These are phyloP conservation scores for Polymyxa betae DNA, from an alignment of 208 protist genomes.

Conservation along the genomic window DNA sequence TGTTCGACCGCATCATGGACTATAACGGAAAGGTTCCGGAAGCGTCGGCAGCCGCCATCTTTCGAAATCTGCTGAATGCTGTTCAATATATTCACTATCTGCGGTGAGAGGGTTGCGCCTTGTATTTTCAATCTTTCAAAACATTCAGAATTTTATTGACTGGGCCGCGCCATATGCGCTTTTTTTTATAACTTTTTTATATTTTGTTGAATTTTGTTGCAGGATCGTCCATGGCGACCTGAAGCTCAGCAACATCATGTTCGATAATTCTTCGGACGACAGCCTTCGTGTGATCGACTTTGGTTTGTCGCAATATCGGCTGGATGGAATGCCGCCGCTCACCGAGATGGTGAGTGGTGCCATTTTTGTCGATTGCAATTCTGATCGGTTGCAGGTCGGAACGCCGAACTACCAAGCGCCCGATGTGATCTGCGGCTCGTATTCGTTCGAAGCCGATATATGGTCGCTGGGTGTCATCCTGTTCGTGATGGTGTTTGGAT, in stretches of 20 bases:
- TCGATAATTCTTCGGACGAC: background rate
- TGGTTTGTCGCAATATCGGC: background rate
- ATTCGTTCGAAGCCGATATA: constrained; percentile 12
- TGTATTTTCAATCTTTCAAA: background rate
- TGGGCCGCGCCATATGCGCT: no score
- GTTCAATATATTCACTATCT: background rate
- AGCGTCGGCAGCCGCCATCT: background rate
- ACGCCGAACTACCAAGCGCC: constrained; percentile 44
- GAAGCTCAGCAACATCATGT: constrained; percentile 53
- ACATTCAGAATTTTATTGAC: background rate
- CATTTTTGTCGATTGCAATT: no score
- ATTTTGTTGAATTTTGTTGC: background rate
- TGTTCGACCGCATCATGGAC: constrained; percentile 41
- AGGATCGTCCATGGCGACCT: constrained; percentile 44
- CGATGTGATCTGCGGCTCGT: background rate
- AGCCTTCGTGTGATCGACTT: constrained; percentile 38
- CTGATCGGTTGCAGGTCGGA: background rate
- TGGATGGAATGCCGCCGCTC: background rate
- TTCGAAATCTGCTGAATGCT: constrained; percentile 8
- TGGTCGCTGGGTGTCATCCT: constrained; percentile 40
- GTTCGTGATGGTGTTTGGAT: constrained; percentile 49
- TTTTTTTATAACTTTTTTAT: background rate
- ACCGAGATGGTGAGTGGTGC: background rate
- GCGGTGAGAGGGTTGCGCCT: background rate
- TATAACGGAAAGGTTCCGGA: constrained; percentile 25